Evolutionary conservation across 208 protist genomes (phyloP).

Genomic region (Crithidia expoeki): DNA sequence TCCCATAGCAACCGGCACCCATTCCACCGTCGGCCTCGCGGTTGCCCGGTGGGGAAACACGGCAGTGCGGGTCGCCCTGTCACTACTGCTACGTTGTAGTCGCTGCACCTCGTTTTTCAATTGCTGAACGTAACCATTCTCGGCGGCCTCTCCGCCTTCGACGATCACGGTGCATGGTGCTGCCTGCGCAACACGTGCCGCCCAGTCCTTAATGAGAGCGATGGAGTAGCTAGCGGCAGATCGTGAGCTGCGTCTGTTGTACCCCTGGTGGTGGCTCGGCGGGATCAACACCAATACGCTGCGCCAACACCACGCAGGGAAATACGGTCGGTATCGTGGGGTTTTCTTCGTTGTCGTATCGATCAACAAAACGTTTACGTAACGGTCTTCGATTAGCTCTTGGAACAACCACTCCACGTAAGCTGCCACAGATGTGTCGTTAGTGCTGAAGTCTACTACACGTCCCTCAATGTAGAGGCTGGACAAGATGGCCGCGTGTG

Average conservation of each 20-base stretch:
- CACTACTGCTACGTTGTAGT: not conserved
- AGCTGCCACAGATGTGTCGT: slow-evolving; percentile 41
- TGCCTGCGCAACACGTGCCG: slow-evolving; percentile 44
- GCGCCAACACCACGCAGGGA: slow-evolving; percentile 49
- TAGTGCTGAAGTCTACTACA: slow-evolving; percentile 54
- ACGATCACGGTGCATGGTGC: slow-evolving; percentile 66
- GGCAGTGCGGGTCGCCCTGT: not conserved
- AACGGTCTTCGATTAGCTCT: slow-evolving; percentile 44
- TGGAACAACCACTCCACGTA: slow-evolving; percentile 71
- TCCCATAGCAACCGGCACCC: slow-evolving; percentile 7
- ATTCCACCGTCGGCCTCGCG: slow-evolving; percentile 8
- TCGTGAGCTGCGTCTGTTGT: slow-evolving; percentile 11
- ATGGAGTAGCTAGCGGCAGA: slow-evolving; percentile 17
- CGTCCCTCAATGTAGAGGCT: slow-evolving; percentile 78
- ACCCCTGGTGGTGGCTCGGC: slow-evolving; percentile 32
- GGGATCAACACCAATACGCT: slow-evolving; percentile 59
- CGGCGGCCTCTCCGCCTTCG: slow-evolving; percentile 16
- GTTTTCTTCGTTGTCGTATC: not conserved
- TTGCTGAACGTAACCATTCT: slow-evolving; percentile 20
- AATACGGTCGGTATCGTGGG: slow-evolving; percentile 39
- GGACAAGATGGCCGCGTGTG: slow-evolving; percentile 69
- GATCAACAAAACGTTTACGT: slow-evolving; percentile 32
- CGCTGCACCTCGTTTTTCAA: slow-evolving; percentile 29
- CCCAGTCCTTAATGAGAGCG: slow-evolving; percentile 16
- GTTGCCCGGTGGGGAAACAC: too few relatives aligned